Percentiles rank a stretch among this genome's conserved stretches.
Evolutionary conservation across 257 asterid genomes (phyloP).

Genomic region (Eustoma russellianum): DNA sequence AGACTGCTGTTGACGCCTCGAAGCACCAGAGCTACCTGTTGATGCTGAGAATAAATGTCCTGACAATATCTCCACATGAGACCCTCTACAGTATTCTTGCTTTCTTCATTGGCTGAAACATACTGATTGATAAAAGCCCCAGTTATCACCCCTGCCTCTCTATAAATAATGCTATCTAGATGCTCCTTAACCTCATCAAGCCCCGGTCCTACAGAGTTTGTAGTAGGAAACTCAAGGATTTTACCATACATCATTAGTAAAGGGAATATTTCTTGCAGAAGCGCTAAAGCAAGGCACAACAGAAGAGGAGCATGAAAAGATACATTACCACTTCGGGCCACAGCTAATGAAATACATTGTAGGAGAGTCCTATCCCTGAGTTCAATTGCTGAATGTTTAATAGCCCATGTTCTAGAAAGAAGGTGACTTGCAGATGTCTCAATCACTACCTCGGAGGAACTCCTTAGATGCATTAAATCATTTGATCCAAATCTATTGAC

Average conservation of each 20-base stretch:
- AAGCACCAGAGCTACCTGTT: conserved; percentile 45
- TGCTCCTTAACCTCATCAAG: conserved; percentile 42
- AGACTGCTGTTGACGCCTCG: conserved; percentile 34
- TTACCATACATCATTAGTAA: conserved; percentile 39
- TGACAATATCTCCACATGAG: conserved; percentile 70
- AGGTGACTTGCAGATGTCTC: conserved; percentile 37
- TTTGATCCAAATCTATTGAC: conserved; percentile 58
- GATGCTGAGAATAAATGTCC: conserved; percentile 61
- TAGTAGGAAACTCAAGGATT: conserved; percentile 32
- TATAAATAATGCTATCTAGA: conserved; percentile 43
- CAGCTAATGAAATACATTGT: conserved; percentile 62
- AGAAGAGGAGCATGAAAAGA: conserved; percentile 37
- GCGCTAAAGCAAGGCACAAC: conserved; percentile 48
- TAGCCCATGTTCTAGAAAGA: conserved; percentile 26
- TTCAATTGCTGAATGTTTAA: conserved; percentile 15
- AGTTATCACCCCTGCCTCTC: conserved; percentile 83
- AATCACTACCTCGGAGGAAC: conserved; percentile 43
- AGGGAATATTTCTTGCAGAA: conserved; percentile 72
- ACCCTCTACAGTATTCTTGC: conserved; percentile 48
- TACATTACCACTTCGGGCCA: conserved; percentile 62
- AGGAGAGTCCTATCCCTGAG: conserved; percentile 34
- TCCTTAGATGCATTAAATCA: conserved; percentile 34
- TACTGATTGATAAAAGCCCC: conserved; percentile 75
- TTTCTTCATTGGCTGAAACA: conserved; percentile 54
- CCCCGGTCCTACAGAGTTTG: conserved; percentile 12